These are phyloP conservation scores for Basipetospora chlamydospora DNA, from an alignment of 2,329 filamentous ascomycete species.

Conservation along the genomic window DNA sequence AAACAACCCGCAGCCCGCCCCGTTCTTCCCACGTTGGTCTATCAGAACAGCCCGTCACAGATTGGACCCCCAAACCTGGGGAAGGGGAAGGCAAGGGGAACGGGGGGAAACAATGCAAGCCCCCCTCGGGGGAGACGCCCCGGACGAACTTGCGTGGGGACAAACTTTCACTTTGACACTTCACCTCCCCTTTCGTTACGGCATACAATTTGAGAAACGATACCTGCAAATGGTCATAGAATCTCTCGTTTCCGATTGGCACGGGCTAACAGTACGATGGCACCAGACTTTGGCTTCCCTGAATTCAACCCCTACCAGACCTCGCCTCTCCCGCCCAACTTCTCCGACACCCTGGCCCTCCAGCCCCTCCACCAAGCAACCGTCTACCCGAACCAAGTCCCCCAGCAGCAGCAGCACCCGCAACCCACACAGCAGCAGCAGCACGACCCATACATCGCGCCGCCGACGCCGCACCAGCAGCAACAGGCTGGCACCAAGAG, in stretches of 20 bases:
- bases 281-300: slow-evolving; percentile 43
- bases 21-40: too few species aligned
- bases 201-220: too few species aligned
- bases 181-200: too few species aligned
- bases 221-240: too few species aligned
- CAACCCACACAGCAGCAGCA: slow-evolving; percentile 14
- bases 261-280: slow-evolving; percentile 29
- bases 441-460: slow-evolving; percentile 12
- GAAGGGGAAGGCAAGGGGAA: too few species aligned
- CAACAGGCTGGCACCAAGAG: slow-evolving; percentile 26
- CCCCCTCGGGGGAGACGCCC: too few species aligned
- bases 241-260: too few species aligned
- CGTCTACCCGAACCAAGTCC: slow-evolving; percentile 22
- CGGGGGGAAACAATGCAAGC: too few species aligned
- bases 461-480: slow-evolving; percentile 16
- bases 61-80: too few species aligned
- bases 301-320: slow-evolving; percentile 25
- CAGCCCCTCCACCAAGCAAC: slow-evolving; percentile 39
- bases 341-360: slow-evolving; percentile 29
- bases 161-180: too few species aligned
- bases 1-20: neutral
- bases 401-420: slow-evolving; percentile 21
- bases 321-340: slow-evolving; percentile 15
- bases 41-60: neutral
- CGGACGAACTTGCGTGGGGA: too few species aligned